Conservation (phyloP, 225 moss, liverwort and hornwort genomes). For the Pseudoscleropodium purum region DNA sequence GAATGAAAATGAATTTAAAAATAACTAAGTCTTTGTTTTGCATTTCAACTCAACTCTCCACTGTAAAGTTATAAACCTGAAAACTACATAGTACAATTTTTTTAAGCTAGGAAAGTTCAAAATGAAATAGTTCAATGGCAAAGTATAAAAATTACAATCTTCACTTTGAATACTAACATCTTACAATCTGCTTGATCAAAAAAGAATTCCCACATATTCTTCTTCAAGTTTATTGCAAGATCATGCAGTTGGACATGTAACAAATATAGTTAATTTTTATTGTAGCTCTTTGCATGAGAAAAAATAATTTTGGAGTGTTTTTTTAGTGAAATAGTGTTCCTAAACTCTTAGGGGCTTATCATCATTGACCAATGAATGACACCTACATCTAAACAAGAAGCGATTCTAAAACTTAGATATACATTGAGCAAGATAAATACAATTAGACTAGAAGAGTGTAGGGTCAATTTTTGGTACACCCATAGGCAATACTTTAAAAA, state of each 20-base stretch:
- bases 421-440: background rate
- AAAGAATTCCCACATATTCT: background rate
- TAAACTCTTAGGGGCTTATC: no score
- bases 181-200: background rate
- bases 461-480: background rate
- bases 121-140: background rate
- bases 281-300: background rate
- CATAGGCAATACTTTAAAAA: background rate
- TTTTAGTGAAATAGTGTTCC: no score
- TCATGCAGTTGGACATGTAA: background rate
- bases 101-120: no score
- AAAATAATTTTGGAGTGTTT: background rate
- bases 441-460: background rate
- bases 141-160: background rate
- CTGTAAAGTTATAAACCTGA: background rate
- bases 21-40: no score
- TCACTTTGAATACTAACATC: background rate
- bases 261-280: background rate
- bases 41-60: background rate
- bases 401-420: rapidly evolving
- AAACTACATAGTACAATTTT: background rate
- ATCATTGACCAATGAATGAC: background rate
- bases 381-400: background rate
- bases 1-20: background rate
- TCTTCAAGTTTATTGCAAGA: background rate